Evolutionary conservation across 2,329 filamentous ascomycete genomes (phyloP).

Genomic region (Parascedosporium putredinis): DNA sequence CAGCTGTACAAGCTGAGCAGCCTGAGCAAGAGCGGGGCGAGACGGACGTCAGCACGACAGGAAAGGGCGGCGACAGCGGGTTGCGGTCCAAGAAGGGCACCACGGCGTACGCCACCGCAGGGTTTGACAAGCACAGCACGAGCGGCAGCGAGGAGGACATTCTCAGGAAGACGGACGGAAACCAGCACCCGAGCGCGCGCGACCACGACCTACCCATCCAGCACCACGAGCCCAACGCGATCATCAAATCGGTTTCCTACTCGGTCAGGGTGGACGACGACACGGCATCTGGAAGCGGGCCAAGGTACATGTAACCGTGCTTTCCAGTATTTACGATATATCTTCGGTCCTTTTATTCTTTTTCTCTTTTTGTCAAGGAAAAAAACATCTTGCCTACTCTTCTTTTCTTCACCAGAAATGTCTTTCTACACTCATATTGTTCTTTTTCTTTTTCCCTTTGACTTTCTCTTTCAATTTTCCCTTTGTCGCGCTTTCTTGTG

Average conservation of each 20-base stretch:
- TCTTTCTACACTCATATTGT: too few species aligned
- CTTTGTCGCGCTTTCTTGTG: too few species aligned
- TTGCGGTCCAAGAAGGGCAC: constrained; percentile 16
- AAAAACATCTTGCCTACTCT: too few species aligned
- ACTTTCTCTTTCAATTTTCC: too few species aligned
- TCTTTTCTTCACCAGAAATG: neutral
- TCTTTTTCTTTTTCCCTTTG: too few species aligned
- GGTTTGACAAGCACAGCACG: neutral
- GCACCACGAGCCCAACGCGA: constrained; percentile 11
- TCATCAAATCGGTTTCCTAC: constrained; percentile 32
- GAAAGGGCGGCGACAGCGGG: constrained; percentile 18
- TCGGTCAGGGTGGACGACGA: constrained; percentile 26
- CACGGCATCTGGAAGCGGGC: neutral
- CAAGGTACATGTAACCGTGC: neutral
- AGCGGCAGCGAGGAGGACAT: constrained; percentile 30
- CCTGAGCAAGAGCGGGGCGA: constrained; percentile 17
- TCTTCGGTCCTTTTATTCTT: neutral
- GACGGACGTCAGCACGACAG: constrained; percentile 16
- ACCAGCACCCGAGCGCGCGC: too few species aligned
- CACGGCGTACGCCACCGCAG: constrained; percentile 11
- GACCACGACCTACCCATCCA: neutral
- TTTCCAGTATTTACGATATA: too few species aligned
- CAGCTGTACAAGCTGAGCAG: constrained; percentile 29
- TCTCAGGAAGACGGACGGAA: constrained; percentile 19
- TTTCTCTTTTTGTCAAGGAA: neutral